Evolutionary conservation across 208 protist genomes (phyloP), one percentile per base, ranked within the genome.

Genomic region (Borovskyia barvae): DNA sequence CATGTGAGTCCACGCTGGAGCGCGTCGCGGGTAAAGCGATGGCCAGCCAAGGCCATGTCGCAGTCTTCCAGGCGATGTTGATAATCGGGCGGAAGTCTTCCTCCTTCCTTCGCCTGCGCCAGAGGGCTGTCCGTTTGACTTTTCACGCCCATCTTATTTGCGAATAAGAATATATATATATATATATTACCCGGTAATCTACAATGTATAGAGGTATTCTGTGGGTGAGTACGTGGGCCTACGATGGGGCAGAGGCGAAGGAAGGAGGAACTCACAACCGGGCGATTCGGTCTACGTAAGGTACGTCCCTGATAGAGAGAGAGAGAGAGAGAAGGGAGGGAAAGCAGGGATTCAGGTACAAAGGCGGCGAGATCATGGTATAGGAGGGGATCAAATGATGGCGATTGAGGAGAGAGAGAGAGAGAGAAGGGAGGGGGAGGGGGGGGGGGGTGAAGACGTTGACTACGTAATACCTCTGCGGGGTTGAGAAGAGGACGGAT

Each of bases 41-140:
- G 72, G 3, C 58, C 54, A 9, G 53, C 28, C 14, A 77, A 35
- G 0, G 46, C 43, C 51, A 46, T 52, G 28, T 72, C 64, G 20
- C 51, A 72, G 43, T 66, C 70, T 2, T 71, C 48, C 26, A 72
- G 47, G 48, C 72, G 72, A 25, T 69, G 51, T 28, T 63, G 64
- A 25, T 77, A 72, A 28, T 77, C 64, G 1, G 39, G n/a, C 5
- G 59, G 65, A 2, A 68, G 42, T 2, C 36, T 15, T 12, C 3
- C 30, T 48, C n/a, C 17, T 8, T 56, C 35, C 20, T 59, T 37
- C 48, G 42, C 42, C 45, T 58, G 22, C 15, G 19, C 29, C n/a
- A 37, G 12, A 0, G 60, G 60, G 7, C 33, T 35, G 1, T 42
- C 24, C 8, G 51, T 20, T 5, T 41, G n/a, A 11, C 32, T 5